Base-by-base conservation (phyloP, 805 yeast species). In the Saccharomycopsis fodiens region DNA sequence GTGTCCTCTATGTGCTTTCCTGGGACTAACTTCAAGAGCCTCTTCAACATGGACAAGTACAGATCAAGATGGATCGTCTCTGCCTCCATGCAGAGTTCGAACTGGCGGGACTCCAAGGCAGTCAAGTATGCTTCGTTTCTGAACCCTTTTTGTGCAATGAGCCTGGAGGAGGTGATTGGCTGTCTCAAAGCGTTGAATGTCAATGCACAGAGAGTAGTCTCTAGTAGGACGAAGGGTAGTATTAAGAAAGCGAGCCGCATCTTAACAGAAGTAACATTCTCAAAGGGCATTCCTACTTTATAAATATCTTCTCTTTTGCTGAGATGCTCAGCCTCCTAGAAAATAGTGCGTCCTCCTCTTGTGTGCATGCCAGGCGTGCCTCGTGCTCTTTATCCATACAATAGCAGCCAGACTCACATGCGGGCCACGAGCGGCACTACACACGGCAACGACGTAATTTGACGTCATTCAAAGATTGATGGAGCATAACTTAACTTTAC, bases 121-220 rank as follows among this genome's bases (percentile, higher is more conserved):
- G 20, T 43, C 39, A 17, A 37, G 37, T 21, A 37, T 40, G 42
- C 30, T 13, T 42, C 15, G 16, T 35, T 29, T 20, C 31, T 13
- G 31, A 30, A 42, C 5, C n/a, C 25, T 5, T 35, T 22, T n/a
- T 42, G 41, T 10, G n/a, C 3, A 5, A 42, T 16, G 4, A 42
- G 32, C 22, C 16, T 42, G n/a, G 19, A 17, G 13, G 25, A 34
- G 10, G 41, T 42, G 4, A 32, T 35, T 25, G 29, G 29, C 29
- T 25, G 29, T 25, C 29, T 25, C 10, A 25, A 10, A 25, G 29
- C 6, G 29, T 25, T 25, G 29, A 25, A 25, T 25, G 29, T 25
- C 10, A 25, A 10, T 6, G 29, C 29, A 6, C 10, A 6, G 10
- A 10, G 6, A 6, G 10, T 10, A 6, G 10, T 10, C 29, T 25